Base-by-base conservation (phyloP, 2,329 filamentous ascomycete genomes). In the Cercospora beticola region DNA sequence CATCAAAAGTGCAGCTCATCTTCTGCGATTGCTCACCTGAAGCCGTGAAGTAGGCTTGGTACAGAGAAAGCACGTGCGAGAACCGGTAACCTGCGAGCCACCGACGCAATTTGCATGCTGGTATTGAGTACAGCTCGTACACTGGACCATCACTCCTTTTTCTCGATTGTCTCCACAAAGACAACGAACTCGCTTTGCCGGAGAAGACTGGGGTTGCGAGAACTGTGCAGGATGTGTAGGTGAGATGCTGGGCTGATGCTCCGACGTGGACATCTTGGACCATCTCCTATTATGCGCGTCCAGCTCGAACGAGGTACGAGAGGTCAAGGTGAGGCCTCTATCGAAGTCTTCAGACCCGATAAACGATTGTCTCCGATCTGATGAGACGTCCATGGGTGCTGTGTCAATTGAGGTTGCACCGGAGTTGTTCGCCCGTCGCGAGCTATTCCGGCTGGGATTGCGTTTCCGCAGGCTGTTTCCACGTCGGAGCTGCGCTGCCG, bases 41-140 rank as follows among this genome's bases (percentile, higher is more conserved):
- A 68, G 61, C 5, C 68, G 57, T 14, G 68, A 68, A 33, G 66
- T 65, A 12, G 71, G 70, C 57, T 63, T 71, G 5, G 81, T 82
- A 73, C 85, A 87, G 68, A 84, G 84, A 49, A 83, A 77, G 74
- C 85, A 87, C 12, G 85, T 81, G 71, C 82, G 81, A 9, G 81
- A 78, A 85, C 77, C 64, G 62, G 82, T 28, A 12, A 2, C 43
- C 82, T 80, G 18, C 66, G 84, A 82, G 16, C 88, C 76, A 1
- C 87, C 86, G 23, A 88, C 82, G 72, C 88, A 90, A 65, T 81
- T 81, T 33, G 85, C 84, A 73, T 90, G 88, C 31, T 87, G 80
- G 85, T 86, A 89, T 72, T 88, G 87, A n/a, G 81, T 85, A 79
- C 87, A 90, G 26, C 85, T 86, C 76, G 87, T 85, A 78, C 88